phyloP scores from a whole-genome alignment of 2,329 filamentous ascomycete species.

The Trichoderma sp. region DNA sequence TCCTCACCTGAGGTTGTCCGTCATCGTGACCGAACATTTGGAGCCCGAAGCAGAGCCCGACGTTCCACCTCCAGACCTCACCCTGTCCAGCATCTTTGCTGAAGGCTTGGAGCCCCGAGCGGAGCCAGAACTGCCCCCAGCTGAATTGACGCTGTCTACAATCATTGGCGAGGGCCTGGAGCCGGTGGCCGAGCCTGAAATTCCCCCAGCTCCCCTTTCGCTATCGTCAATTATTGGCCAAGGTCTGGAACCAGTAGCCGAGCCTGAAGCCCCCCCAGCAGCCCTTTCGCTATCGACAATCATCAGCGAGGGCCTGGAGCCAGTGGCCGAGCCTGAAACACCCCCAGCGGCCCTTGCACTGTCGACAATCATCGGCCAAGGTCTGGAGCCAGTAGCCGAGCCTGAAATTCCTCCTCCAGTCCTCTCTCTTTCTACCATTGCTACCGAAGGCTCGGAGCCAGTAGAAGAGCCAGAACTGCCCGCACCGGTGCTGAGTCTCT shows the following conservation, averaged over 20 bases:
- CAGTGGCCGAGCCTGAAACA: slow-evolving; percentile 33
- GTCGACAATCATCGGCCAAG: slow-evolving; percentile 27
- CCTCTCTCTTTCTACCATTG: slow-evolving; percentile 35
- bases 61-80: slow-evolving; percentile 23
- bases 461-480: slow-evolving; percentile 25
- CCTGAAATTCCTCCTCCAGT: slow-evolving; percentile 25
- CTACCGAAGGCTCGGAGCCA: slow-evolving; percentile 38
- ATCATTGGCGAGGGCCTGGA: slow-evolving; percentile 40
- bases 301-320: slow-evolving; percentile 40
- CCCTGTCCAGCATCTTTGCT: slow-evolving; percentile 28
- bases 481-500: slow-evolving; percentile 26
- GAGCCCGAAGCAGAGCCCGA: slow-evolving; percentile 30
- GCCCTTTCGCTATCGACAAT: slow-evolving; percentile 34
- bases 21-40: slow-evolving; percentile 27
- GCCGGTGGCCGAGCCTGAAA: slow-evolving; percentile 35
- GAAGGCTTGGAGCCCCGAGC: slow-evolving; percentile 31
- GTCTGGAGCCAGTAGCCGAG: slow-evolving; percentile 25
- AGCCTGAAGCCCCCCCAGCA: slow-evolving; percentile 25
- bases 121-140: slow-evolving; percentile 30
- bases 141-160: slow-evolving; percentile 33
- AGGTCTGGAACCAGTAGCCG: slow-evolving; percentile 25
- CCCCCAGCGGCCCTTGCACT: slow-evolving; percentile 25
- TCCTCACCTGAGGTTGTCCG: slow-evolving; percentile 29
- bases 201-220: slow-evolving; percentile 23
- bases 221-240: slow-evolving; percentile 29